phyloP scores from a whole-genome alignment of 1,284 basidiomycete genomes.

The Sporisorium iseilematis-ciliati region DNA sequence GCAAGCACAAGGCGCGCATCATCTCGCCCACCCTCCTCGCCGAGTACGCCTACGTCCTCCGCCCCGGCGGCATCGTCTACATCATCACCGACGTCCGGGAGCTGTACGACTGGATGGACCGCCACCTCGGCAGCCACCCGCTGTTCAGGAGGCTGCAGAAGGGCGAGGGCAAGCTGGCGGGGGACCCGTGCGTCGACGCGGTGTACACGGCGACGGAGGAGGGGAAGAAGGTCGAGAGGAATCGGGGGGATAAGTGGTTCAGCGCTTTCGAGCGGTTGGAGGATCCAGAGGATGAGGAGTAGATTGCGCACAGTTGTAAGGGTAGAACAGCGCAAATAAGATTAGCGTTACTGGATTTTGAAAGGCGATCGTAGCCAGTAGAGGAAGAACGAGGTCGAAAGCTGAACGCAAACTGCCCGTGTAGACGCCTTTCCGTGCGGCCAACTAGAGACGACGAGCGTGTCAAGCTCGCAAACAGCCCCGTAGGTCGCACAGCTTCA shows the following conservation, averaged over 20 bases:
- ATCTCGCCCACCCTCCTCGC: conserved; percentile 93
- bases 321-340: no score
- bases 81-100: conserved; percentile 98
- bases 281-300: conserved; percentile 51
- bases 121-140: conserved; percentile 86
- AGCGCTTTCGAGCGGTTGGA: conserved; percentile 77
- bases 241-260: conserved; percentile 88
- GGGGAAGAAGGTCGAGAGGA: conserved; percentile 94
- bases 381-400: no score
- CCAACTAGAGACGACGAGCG: no score
- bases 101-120: conserved; percentile 94
- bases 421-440: no score
- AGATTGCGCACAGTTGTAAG: neutral
- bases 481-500: no score
- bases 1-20: conserved; percentile 96
- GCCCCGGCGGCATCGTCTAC: conserved; percentile 92
- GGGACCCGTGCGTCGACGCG: conserved; percentile 72
- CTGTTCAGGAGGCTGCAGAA: conserved; percentile 85
- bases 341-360: no score
- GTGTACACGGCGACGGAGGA: conserved; percentile 78
- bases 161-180: conserved; percentile 72
- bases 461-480: no score
- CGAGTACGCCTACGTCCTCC: conserved; percentile 90
- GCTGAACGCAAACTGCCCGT: no score
- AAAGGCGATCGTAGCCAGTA: no score